Base-by-base conservation (phyloP, 495 filamentous ascomycete species). In the Xylaria curta region DNA sequence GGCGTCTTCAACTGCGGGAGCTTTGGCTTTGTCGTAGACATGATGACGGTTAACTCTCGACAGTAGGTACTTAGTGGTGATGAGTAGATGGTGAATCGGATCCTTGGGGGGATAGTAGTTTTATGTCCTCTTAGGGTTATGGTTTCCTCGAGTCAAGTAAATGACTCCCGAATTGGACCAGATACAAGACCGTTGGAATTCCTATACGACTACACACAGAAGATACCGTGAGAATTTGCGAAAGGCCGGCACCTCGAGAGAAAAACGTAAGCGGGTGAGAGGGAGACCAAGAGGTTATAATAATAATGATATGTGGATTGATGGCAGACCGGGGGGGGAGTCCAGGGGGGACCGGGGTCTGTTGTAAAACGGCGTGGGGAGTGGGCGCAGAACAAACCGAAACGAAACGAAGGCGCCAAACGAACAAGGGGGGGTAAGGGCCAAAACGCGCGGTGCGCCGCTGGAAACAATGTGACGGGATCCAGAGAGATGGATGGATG, bases 1-100 rank as follows among this genome's bases (percentile, higher is more conserved):
- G 94, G 94, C 46, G 94, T 97, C 81, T 92, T 88, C 74, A 94
- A 87, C 74, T 93, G 87, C 77, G 89, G 85, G 65, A 94, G 87
- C 69, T 87, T 84, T 70, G 91, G 91, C 80, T 92, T 93, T 72
- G 81, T 74, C 61, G 81, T 74, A 76, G 89, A 84, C 83, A 85
- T 83, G 85, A 81, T 89, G 76, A 77, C 80, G 80, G 80, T 71
- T 75, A 68, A 59, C 19, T 28, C 56, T 46, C 40, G 46, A 58
- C 31, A n/a, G 33, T 74, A 31, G 28, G 28, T 31, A 73, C 36
- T 38, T 38, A 8, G 36, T 38, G 33, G 59, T 72, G 75, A 66
- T 69, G 64, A 62, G 66, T 72, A 62, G 72, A 60, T 36, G 68
- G 72, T 71, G 56, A 73, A 72, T 66, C 28, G 65, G 36, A 63